phyloP scores from a whole-genome alignment of 2,329 filamentous ascomycete species.

The Penicillium sp. region DNA sequence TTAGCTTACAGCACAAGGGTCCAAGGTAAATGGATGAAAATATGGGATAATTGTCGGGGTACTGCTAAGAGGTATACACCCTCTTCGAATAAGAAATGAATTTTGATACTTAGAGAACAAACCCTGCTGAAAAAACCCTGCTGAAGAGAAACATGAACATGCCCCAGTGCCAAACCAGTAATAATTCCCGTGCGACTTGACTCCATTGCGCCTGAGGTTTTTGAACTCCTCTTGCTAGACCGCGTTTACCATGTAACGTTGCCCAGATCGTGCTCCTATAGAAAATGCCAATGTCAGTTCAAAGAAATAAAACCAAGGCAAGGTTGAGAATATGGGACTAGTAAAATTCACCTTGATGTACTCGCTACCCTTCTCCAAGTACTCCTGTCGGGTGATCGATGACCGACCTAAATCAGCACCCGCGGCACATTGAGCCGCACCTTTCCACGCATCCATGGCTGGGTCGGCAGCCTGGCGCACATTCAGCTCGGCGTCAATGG shows the following conservation, averaged over 20 bases:
- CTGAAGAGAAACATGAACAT: slow-evolving; percentile 19
- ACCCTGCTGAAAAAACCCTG: neutral
- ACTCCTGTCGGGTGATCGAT: slow-evolving; percentile 80
- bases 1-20: neutral
- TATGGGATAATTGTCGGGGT: neutral
- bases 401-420: slow-evolving; percentile 64
- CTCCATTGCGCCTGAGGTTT: slow-evolving; percentile 34
- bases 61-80: neutral
- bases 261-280: slow-evolving; percentile 47
- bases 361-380: slow-evolving; percentile 87
- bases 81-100: neutral
- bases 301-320: neutral
- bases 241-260: slow-evolving; percentile 40
- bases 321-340: neutral
- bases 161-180: slow-evolving; percentile 16
- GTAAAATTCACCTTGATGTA: slow-evolving; percentile 76
- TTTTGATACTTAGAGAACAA: neutral
- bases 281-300: slow-evolving; percentile 19
- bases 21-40: neutral
- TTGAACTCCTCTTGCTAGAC: slow-evolving; percentile 3
- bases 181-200: slow-evolving; percentile 21
- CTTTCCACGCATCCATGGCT: slow-evolving; percentile 88
- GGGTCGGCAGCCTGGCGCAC: slow-evolving; percentile 78
- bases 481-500: slow-evolving; percentile 68
- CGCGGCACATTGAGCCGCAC: slow-evolving; percentile 82